phyloP scores from a whole-genome alignment of 2,329 filamentous ascomycete species.

The Pseudogymnoascus sp. region DNA sequence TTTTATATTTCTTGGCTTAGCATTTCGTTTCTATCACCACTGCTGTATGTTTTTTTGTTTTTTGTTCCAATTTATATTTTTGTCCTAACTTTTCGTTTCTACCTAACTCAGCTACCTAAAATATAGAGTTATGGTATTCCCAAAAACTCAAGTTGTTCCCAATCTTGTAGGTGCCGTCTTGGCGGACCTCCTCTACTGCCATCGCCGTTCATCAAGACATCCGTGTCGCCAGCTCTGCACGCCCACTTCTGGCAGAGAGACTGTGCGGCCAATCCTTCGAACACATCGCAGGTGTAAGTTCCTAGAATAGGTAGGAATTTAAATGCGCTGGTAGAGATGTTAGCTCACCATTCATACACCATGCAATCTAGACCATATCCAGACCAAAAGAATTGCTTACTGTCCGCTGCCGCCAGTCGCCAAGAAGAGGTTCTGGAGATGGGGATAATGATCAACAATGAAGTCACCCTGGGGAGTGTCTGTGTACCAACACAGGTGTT shows the following conservation, averaged over 20 bases:
- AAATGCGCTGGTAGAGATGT: background rate
- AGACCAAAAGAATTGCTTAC: background rate
- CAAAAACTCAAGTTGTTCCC: background rate
- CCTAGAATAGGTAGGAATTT: background rate
- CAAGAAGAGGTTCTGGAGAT: constrained; percentile 37
- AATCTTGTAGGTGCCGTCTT: background rate
- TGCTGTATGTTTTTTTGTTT: too few relatives aligned
- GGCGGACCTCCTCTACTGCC: background rate
- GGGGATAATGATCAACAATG: constrained; percentile 49
- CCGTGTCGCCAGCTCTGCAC: background rate
- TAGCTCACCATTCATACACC: background rate
- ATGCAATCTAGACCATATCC: background rate
- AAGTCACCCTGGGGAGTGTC: constrained; percentile 59
- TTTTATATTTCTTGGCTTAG: too few relatives aligned
- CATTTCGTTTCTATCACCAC: too few relatives aligned
- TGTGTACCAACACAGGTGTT: constrained; percentile 56
- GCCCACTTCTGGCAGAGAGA: background rate
- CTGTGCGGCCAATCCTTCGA: background rate
- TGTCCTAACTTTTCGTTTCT: too few relatives aligned
- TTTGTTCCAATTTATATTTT: too few relatives aligned
- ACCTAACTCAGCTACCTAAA: too few relatives aligned
- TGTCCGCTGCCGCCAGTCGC: constrained; percentile 42
- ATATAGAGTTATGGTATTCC: background rate
- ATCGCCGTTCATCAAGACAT: background rate
- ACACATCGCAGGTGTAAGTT: background rate